Percentiles rank a stretch among this genome's conserved stretches.
Conservation (phyloP, 1,284 basidiomycete species). For the Ustilago nuda region DNA sequence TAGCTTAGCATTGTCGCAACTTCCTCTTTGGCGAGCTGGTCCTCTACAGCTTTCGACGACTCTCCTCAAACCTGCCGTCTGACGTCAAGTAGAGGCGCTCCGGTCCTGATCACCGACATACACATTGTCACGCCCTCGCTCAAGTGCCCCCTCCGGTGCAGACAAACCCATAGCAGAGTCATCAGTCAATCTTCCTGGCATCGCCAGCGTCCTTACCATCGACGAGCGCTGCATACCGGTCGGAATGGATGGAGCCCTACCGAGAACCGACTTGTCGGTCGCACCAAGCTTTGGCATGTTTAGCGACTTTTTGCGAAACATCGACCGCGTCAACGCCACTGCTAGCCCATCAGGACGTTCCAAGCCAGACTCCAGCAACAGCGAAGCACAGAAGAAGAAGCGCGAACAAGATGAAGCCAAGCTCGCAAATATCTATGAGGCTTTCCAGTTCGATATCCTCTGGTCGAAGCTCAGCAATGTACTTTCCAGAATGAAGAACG, state of each 20-base stretch:
- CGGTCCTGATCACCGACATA: not conserved
- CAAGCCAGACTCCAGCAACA: constrained; percentile 21
- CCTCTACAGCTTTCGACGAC: not conserved
- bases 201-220: constrained; percentile 20
- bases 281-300: not conserved
- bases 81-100: not conserved
- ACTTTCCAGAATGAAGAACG: constrained; percentile 60
- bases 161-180: constrained; percentile 20
- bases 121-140: not conserved
- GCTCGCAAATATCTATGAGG: constrained; percentile 65
- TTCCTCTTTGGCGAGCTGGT: not conserved
- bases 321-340: constrained; percentile 2
- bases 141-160: not conserved
- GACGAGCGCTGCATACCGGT: constrained; percentile 16
- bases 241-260: constrained; percentile 4
- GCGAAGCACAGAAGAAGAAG: constrained; percentile 39
- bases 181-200: constrained; percentile 11
- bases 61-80: not conserved
- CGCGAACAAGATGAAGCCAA: constrained; percentile 74
- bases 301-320: constrained; percentile 12
- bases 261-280: constrained; percentile 8
- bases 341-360: constrained; percentile 9
- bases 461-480: constrained; percentile 65
- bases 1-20: not conserved
- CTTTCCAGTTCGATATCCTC: constrained; percentile 62